phyloP scores from a whole-genome alignment of 2,329 filamentous ascomycete genomes.

The Ceratocystis cubensis region DNA sequence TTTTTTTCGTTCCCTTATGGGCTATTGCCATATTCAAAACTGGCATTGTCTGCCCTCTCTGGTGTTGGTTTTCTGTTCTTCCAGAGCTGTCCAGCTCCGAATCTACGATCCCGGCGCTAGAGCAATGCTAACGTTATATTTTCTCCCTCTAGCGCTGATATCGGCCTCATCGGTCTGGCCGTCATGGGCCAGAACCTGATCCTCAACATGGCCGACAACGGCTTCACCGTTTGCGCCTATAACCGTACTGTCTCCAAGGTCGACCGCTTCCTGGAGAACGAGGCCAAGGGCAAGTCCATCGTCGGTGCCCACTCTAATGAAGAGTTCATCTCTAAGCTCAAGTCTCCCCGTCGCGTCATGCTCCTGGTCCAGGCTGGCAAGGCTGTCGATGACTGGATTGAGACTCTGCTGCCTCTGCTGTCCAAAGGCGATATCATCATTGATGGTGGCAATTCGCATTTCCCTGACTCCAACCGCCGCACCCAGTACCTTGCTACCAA shows the following conservation, averaged over 20 bases:
- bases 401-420: constrained; percentile 74
- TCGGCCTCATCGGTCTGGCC: constrained; percentile 84
- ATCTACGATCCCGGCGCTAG: not conserved
- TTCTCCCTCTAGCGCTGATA: constrained; percentile 56
- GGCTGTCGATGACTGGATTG: constrained; percentile 97
- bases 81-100: too few relatives aligned
- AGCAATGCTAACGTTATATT: constrained; percentile 38
- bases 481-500: constrained; percentile 76
- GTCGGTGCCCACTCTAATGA: constrained; percentile 85
- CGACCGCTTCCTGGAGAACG: constrained; percentile 81
- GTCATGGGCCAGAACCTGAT: constrained; percentile 87
- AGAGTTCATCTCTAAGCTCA: constrained; percentile 94
- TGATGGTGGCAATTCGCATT: constrained; percentile 98
- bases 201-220: constrained; percentile 77
- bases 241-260: constrained; percentile 99
- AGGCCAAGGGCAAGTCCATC: constrained; percentile 90
- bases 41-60: too few relatives aligned
- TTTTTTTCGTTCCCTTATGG: too few relatives aligned
- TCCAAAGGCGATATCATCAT: constrained; percentile 95
- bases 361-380: constrained; percentile 97
- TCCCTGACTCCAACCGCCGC: constrained; percentile 96
- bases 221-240: constrained; percentile 95
- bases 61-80: too few relatives aligned
- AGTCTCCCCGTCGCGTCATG: constrained; percentile 95
- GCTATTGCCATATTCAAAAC: too few relatives aligned